A percentile compares a stretch with the other conserved stretches of the same genome.
These are phyloP conservation scores for Amylocarpus encephaloides DNA, from an alignment of 2,329 filamentous ascomycete species.

Conservation along the genomic window DNA sequence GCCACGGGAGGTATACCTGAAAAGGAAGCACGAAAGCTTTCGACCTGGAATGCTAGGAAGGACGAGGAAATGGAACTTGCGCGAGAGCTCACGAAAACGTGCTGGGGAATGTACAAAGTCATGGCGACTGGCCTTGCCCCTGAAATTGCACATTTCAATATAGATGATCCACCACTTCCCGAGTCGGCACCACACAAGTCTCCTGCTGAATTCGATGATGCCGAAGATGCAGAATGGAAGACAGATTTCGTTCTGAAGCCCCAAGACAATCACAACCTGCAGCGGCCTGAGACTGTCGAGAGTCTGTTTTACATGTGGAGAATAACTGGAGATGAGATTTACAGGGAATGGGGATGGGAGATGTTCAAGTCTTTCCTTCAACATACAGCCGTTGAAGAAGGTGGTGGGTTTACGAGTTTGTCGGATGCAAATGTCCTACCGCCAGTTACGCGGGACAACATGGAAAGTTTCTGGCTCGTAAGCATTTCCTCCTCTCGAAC, in stretches of 20 bases:
- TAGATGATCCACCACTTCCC: conserved; percentile 61
- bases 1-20: conserved; percentile 75
- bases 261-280: conserved; percentile 88
- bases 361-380: conserved; percentile 93
- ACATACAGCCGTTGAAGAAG: conserved; percentile 71
- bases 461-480: conserved; percentile 98
- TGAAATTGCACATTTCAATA: conserved; percentile 88
- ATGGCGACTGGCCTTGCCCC: conserved; percentile 88
- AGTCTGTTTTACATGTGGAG: conserved; percentile 98
- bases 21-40: conserved; percentile 63
- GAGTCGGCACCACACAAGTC: conserved; percentile 47
- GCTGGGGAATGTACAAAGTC: conserved; percentile 94
- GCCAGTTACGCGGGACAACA: conserved; percentile 71
- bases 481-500: conserved; percentile 32
- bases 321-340: conserved; percentile 83
- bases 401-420: conserved; percentile 76
- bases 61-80: conserved; percentile 85
- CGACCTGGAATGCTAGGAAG: conserved; percentile 69
- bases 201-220: conserved; percentile 46
- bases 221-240: conserved; percentile 57
- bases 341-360: conserved; percentile 96
- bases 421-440: conserved; percentile 68
- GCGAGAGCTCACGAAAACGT: conserved; percentile 88
- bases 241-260: conserved; percentile 72
- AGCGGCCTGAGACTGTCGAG: conserved; percentile 95